phyloP scores from a whole-genome alignment of 768 basidiomycete species.

The Suillus subaureus region DNA sequence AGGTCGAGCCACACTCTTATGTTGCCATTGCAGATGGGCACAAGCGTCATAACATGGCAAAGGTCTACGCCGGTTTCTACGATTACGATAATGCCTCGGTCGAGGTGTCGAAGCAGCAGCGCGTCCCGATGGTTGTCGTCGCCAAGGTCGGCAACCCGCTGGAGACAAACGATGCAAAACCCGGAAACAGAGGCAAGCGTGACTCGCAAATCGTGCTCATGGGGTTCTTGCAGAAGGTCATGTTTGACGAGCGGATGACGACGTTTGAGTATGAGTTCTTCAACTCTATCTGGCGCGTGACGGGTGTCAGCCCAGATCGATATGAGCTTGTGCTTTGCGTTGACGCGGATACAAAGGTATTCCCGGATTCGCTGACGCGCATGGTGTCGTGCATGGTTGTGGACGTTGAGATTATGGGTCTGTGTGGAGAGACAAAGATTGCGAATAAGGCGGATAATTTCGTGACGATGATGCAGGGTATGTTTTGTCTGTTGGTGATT shows the following conservation, averaged over 20 bases:
- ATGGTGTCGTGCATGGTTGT: slow-evolving; percentile 97
- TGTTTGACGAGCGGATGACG: slow-evolving; percentile 99
- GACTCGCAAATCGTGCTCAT: slow-evolving; percentile 98
- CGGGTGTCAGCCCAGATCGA: slow-evolving; percentile 93
- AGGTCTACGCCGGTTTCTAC: slow-evolving; percentile 98
- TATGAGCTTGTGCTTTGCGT: slow-evolving; percentile 96
- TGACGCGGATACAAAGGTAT: slow-evolving; percentile 98
- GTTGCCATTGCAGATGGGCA: slow-evolving; percentile 99
- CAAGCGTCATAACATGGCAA: slow-evolving; percentile 99
- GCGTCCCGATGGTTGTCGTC: slow-evolving; percentile 93
- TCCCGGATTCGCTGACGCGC: slow-evolving; percentile 95
- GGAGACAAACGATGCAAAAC: slow-evolving; percentile 87
- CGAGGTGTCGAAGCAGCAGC: slow-evolving; percentile 92
- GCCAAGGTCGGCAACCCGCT: slow-evolving; percentile 94
- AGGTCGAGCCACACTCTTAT: slow-evolving; percentile 94
- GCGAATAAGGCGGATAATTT: slow-evolving; percentile 99
- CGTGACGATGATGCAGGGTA: slow-evolving; percentile 99
- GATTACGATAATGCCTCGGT: slow-evolving; percentile 89
- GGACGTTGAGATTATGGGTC: slow-evolving; percentile 97
- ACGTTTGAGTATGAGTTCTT: slow-evolving; percentile 99
- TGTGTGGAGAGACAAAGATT: slow-evolving; percentile 99
- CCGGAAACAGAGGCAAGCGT: slow-evolving; percentile 98
- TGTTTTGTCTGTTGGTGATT: slow-evolving; percentile 29
- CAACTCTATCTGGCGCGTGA: slow-evolving; percentile 95
- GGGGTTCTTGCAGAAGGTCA: slow-evolving; percentile 97